These are phyloP conservation scores for Hemerocallis citrina DNA, from an alignment of 106 monocot species.

Conservation along the genomic window DNA sequence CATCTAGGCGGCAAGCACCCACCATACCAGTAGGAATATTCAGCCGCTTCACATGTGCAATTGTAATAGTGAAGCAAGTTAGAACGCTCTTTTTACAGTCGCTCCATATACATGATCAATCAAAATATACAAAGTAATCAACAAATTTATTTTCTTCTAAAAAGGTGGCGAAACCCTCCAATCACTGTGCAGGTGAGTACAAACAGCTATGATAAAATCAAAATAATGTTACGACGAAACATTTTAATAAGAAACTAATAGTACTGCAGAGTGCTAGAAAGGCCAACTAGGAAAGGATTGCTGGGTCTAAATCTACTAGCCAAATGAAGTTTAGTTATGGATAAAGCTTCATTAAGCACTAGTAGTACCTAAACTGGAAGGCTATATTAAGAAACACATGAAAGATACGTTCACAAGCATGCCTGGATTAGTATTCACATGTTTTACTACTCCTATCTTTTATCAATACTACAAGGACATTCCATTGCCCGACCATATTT, in stretches of 20 bases:
- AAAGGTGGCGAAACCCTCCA: not conserved
- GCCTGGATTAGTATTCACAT: no score
- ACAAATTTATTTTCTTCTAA: not conserved
- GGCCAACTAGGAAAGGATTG: no score
- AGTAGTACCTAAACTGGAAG: no score
- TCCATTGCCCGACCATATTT: not conserved
- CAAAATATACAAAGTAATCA: not conserved
- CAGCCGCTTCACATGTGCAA: constrained; percentile 69
- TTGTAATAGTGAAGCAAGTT: constrained; percentile 18
- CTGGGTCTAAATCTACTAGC: no score
- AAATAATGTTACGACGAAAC: no score
- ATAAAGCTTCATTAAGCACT: no score
- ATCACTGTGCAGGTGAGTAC: not conserved
- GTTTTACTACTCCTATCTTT: no score
- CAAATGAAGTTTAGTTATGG: no score
- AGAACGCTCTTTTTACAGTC: not conserved
- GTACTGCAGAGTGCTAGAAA: not conserved
- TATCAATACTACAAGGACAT: no score
- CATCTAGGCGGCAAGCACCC: constrained; percentile 93
- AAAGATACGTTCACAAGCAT: no score
- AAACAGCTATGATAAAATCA: not conserved
- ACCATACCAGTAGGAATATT: constrained; percentile 87
- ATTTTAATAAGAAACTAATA: no score
- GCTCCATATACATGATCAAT: not conserved
- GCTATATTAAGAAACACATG: no score